Conservation (phyloP, 352 stramenopile species). For the Pythium vanterpoolii region DNA sequence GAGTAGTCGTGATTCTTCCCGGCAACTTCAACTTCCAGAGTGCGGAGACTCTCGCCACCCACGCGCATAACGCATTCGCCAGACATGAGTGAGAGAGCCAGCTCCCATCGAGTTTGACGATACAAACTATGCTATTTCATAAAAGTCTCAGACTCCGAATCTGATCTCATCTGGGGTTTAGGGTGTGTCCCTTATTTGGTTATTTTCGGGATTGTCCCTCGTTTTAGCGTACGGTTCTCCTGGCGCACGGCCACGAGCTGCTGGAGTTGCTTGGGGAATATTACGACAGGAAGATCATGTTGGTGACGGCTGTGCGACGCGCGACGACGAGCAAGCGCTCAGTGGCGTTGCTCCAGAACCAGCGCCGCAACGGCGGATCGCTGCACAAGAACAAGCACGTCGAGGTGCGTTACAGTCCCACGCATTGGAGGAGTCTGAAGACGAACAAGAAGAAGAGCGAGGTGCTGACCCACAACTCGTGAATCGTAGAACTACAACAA, state of each 20-base stretch:
- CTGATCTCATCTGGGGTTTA: too few relatives aligned
- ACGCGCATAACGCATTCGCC: too few relatives aligned
- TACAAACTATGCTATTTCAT: too few relatives aligned
- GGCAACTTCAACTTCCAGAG: neutral
- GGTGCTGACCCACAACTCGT: neutral
- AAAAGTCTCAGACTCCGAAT: too few relatives aligned
- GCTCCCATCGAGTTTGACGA: too few relatives aligned
- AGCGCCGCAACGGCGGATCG: slow-evolving; percentile 71
- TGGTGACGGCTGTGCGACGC: slow-evolving; percentile 49
- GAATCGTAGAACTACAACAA: slow-evolving; percentile 77
- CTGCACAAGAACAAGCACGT: slow-evolving; percentile 85
- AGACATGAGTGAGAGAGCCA: too few relatives aligned
- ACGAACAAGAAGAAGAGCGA: neutral
- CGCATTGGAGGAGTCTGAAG: too few relatives aligned
- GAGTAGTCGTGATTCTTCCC: too few relatives aligned
- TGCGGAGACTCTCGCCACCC: too few relatives aligned
- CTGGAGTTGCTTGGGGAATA: neutral
- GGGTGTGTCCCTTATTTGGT: neutral
- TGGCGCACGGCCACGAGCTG: too few relatives aligned
- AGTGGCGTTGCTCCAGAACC: slow-evolving; percentile 49
- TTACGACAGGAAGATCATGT: slow-evolving; percentile 26
- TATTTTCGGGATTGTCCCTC: neutral
- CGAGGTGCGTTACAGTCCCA: slow-evolving; percentile 54
- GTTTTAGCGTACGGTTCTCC: slow-evolving; percentile 1
- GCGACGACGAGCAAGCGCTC: slow-evolving; percentile 34